phyloP scores from a whole-genome alignment of 139 green algal genomes.

The Desmodesmus armatus region DNA sequence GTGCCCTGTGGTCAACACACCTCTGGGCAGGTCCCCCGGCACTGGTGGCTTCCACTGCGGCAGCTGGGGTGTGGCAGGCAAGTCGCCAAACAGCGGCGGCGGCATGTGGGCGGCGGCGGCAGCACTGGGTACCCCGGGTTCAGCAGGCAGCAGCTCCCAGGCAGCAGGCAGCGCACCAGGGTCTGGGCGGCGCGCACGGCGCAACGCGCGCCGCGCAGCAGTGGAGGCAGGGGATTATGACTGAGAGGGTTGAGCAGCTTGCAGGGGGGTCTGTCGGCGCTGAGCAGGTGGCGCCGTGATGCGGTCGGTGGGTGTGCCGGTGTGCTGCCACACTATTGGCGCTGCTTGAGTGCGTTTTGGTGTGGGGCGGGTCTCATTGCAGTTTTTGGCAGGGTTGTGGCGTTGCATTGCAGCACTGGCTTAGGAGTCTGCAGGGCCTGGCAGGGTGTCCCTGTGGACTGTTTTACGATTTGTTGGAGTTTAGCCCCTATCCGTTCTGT shows the following conservation, averaged over 20 bases:
- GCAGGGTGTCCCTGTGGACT: too few species aligned
- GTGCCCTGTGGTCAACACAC: background rate
- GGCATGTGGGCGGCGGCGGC: background rate
- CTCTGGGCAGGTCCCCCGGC: slow-evolving; percentile 10
- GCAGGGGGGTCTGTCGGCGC: background rate
- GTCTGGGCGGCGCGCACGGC: slow-evolving; percentile 48
- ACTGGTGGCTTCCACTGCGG: background rate
- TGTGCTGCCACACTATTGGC: too few species aligned
- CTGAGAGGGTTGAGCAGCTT: background rate
- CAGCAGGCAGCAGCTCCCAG: too few species aligned
- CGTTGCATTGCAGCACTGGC: too few species aligned
- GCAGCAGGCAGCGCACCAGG: slow-evolving; percentile 48
- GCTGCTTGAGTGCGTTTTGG: too few species aligned
- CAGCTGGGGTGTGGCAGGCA: slow-evolving; percentile 37
- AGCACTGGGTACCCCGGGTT: slow-evolving; percentile 47
- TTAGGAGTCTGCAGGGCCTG: too few species aligned
- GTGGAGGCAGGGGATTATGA: slow-evolving; percentile 17
- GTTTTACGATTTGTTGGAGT: too few species aligned
- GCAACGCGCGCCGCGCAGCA: slow-evolving; percentile 58
- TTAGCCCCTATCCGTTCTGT: too few species aligned
- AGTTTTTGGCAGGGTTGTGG: too few species aligned
- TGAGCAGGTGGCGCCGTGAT: too few species aligned
- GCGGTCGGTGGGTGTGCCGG: too few species aligned
- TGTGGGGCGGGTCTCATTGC: too few species aligned
- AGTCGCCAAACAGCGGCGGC: background rate